A percentile compares a stretch with the other conserved stretches of the same genome.
Evolutionary conservation across 2,329 filamentous ascomycete species (phyloP).

Genomic region (Lecanoromycetidae sp.): DNA sequence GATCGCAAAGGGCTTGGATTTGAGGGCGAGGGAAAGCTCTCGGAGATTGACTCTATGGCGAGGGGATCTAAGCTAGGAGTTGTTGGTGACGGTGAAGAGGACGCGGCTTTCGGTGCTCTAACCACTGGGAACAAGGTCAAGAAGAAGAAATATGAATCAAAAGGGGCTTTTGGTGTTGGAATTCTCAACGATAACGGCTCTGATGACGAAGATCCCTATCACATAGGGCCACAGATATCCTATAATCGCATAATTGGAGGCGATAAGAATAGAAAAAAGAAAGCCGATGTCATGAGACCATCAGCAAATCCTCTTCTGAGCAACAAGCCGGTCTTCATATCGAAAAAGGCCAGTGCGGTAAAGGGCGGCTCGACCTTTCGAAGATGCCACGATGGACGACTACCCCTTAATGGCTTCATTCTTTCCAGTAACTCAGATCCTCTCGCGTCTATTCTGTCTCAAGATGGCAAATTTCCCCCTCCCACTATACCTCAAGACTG

Average conservation of each 20-base stretch:
- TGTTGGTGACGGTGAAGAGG: constrained; percentile 23
- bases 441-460: constrained; percentile 24
- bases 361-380: constrained; percentile 39
- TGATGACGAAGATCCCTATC: constrained; percentile 89
- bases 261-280: constrained; percentile 63
- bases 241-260: constrained; percentile 74
- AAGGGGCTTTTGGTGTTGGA: constrained; percentile 71
- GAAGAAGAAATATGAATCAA: constrained; percentile 42
- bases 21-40: constrained; percentile 30
- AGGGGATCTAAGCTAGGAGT: constrained; percentile 21
- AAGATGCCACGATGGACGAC: constrained; percentile 70
- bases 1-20: constrained; percentile 38
- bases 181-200: constrained; percentile 86
- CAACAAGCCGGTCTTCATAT: constrained; percentile 61
- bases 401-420: constrained; percentile 70
- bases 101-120: constrained; percentile 29
- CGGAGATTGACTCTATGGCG: constrained; percentile 17
- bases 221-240: constrained; percentile 78
- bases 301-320: constrained; percentile 52
- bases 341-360: constrained; percentile 46
- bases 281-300: constrained; percentile 27
- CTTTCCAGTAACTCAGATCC: constrained; percentile 34
- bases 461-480: constrained; percentile 44
- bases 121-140: constrained; percentile 28
- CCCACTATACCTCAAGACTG: constrained; percentile 62